These are phyloP conservation scores for Aspergillus nidulans DNA, from an alignment of 495 filamentous ascomycete genomes.

Conservation along the genomic window DNA sequence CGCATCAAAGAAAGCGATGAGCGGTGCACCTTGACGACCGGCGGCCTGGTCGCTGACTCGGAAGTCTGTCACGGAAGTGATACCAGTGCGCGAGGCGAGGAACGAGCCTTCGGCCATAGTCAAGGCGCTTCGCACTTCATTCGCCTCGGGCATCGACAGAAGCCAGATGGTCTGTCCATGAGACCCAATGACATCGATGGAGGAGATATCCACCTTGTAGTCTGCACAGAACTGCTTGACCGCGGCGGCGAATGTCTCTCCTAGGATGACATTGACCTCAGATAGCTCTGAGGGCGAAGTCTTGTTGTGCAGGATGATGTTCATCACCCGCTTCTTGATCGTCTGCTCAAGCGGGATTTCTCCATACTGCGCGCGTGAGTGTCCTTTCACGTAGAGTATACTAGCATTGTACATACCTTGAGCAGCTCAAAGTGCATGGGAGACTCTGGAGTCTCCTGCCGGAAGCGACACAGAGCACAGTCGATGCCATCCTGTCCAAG, in stretches of 20 bases:
- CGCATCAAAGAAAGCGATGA: conserved; percentile 47
- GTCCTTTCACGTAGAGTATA: not conserved
- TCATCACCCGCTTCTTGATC: conserved; percentile 54
- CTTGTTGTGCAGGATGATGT: conserved; percentile 49
- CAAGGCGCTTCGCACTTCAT: conserved; percentile 45
- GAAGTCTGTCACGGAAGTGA: conserved; percentile 44
- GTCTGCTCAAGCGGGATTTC: conserved; percentile 44
- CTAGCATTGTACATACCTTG: conserved; percentile 17
- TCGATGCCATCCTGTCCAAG: conserved; percentile 43
- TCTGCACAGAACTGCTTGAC: conserved; percentile 44
- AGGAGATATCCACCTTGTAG: conserved; percentile 38
- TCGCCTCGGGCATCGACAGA: conserved; percentile 47
- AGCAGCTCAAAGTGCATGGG: conserved; percentile 48
- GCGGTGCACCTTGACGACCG: conserved; percentile 41
- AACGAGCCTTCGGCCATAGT: conserved; percentile 45
- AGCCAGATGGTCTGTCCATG: conserved; percentile 60
- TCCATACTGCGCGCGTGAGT: conserved; percentile 21
- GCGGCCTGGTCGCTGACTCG: conserved; percentile 43
- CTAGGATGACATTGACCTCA: conserved; percentile 49
- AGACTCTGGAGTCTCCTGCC: conserved; percentile 42
- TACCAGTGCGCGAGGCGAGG: conserved; percentile 39
- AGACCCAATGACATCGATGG: conserved; percentile 52
- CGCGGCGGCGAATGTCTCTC: conserved; percentile 48
- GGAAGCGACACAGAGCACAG: conserved; percentile 47
- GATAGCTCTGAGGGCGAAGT: conserved; percentile 50